A percentile compares a stretch with the other conserved stretches of the same genome.
These are phyloP conservation scores for Saccharomycopsis capsularis DNA, from an alignment of 805 yeast species.

Conservation along the genomic window DNA sequence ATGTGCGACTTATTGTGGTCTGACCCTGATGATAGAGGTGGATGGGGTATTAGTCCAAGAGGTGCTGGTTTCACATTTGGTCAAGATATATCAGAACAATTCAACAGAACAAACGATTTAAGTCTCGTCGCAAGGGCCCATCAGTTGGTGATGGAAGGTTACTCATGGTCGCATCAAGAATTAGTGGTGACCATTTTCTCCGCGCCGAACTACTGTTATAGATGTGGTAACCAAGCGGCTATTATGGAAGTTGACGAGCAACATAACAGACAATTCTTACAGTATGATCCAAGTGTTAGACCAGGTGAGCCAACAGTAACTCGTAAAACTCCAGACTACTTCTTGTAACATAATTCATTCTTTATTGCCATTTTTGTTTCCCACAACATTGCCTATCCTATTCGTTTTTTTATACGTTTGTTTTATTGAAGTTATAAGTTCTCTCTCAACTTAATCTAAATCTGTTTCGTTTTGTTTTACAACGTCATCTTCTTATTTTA, in stretches of 20 bases:
- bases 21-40: conserved; percentile 96
- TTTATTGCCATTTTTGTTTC: not conserved
- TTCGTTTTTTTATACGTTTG: not conserved
- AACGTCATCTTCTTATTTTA: too few species aligned
- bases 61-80: conserved; percentile 99
- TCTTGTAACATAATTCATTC: conserved; percentile 43
- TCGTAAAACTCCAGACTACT: conserved; percentile 95
- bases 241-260: conserved; percentile 97
- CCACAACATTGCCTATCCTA: not conserved
- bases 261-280: conserved; percentile 84
- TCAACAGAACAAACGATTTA: conserved; percentile 83
- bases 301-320: conserved; percentile 98
- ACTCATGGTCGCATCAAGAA: conserved; percentile 91
- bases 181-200: conserved; percentile 88
- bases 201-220: conserved; percentile 94
- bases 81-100: conserved; percentile 88
- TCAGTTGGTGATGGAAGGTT: conserved; percentile 97
- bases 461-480: not conserved
- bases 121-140: conserved; percentile 89
- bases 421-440: not conserved
- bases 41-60: conserved; percentile 97
- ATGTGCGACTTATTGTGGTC: conserved; percentile 97
- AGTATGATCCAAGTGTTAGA: conserved; percentile 93
- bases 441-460: not conserved
- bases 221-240: conserved; percentile 98